These are phyloP conservation scores for Citropsis articulata DNA, from an alignment of 345 rosid species.

Conservation along the genomic window DNA sequence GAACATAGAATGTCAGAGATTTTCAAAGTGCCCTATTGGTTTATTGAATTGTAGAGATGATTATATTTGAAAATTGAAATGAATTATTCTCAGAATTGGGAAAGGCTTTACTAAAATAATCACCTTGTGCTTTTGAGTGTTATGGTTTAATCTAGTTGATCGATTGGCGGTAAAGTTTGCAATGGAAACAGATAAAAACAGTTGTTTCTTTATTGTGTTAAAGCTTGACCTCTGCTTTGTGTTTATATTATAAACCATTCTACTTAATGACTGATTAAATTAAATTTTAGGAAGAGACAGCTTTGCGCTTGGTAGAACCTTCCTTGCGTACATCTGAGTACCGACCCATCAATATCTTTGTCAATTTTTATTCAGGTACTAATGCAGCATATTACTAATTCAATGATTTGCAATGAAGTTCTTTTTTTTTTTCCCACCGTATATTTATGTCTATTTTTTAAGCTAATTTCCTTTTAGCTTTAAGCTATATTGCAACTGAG, in stretches of 20 bases:
- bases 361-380: slow-evolving; percentile 78
- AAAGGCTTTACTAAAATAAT: not conserved
- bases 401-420: not conserved
- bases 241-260: not conserved
- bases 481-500: not conserved
- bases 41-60: not conserved
- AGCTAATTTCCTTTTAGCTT: not conserved
- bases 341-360: slow-evolving; percentile 71
- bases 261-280: slow-evolving; percentile 4
- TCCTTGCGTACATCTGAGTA: slow-evolving; percentile 64
- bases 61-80: not conserved
- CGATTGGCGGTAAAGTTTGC: not conserved
- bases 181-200: not conserved
- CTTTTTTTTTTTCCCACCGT: not conserved
- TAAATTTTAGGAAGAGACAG: slow-evolving; percentile 71
- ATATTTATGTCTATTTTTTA: not conserved
- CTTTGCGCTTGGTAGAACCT: slow-evolving; percentile 62
- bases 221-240: not conserved
- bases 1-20: not conserved
- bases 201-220: not conserved
- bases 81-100: not conserved
- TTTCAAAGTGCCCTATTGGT: not conserved
- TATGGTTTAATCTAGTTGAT: not conserved
- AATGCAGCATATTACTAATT: slow-evolving; percentile 5
- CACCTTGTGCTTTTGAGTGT: slow-evolving; percentile 1